These are phyloP conservation scores for Lasiosphaeris hirsuta DNA, from an alignment of 495 filamentous ascomycete genomes.

Conservation along the genomic window DNA sequence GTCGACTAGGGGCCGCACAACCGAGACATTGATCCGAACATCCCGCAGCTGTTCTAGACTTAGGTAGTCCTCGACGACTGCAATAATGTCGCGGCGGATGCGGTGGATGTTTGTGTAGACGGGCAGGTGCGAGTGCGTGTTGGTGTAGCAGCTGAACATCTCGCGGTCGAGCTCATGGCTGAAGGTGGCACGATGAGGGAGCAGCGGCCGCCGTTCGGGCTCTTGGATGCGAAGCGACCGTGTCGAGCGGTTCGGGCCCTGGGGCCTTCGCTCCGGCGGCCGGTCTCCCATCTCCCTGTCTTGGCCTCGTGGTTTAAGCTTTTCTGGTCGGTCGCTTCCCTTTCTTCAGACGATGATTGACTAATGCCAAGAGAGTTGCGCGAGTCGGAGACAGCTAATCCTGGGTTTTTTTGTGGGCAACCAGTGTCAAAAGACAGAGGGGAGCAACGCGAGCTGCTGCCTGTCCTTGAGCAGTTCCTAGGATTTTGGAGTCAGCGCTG, in stretches of 20 bases:
- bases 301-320: background rate
- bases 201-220: conserved; percentile 29
- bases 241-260: conserved; percentile 1
- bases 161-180: conserved; percentile 24
- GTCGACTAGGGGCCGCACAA: conserved; percentile 67
- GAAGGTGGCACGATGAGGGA: conserved; percentile 25
- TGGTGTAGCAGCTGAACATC: conserved; percentile 23
- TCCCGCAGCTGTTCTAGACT: conserved; percentile 64
- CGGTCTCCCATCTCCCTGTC: conserved; percentile 12
- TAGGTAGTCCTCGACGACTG: conserved; percentile 50
- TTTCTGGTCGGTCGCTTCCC: no score
- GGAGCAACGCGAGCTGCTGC: no score
- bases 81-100: conserved; percentile 49
- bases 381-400: no score
- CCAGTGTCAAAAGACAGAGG: no score
- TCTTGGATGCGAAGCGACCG: conserved; percentile 30
- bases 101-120: conserved; percentile 54
- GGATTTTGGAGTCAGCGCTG: background rate
- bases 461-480: no score
- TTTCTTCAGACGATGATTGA: background rate
- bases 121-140: conserved; percentile 41
- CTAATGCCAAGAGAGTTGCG: background rate
- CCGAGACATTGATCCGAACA: conserved; percentile 65
- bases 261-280: background rate
- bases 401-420: no score